Percentiles rank a stretch among this genome's conserved stretches.
Evolutionary conservation across 202 grass and related monocot genomes (phyloP).

Genomic region (Schoenoplectus triqueter): DNA sequence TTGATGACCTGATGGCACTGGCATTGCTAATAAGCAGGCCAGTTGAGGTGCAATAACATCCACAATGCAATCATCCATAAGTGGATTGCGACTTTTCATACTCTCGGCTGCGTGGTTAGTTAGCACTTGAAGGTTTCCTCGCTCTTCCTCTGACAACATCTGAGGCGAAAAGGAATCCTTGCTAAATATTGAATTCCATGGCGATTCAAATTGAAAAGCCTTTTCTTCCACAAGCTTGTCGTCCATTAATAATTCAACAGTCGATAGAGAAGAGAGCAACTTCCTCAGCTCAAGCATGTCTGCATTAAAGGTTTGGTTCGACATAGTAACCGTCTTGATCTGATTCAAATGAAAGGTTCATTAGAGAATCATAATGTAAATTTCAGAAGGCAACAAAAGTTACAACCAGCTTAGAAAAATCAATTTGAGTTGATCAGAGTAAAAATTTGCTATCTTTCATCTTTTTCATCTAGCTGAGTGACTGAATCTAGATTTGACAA

Average conservation of each 20-base stretch:
- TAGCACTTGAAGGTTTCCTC: not conserved
- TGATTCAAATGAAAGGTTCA: not conserved
- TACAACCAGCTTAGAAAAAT: not conserved
- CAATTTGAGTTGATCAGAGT: not conserved
- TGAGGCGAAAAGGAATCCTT: slow-evolving; percentile 8
- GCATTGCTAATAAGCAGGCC: slow-evolving; percentile 20
- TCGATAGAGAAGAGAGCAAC: not conserved
- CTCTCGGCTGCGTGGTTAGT: not conserved
- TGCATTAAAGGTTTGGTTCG: not conserved
- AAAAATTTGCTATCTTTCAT: not conserved
- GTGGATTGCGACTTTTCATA: slow-evolving; percentile 11
- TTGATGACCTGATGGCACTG: not conserved
- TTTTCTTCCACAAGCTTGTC: not conserved
- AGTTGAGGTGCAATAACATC: slow-evolving; percentile 28
- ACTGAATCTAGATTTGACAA: too few species aligned
- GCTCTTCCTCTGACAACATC: not conserved
- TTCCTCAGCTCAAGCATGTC: slow-evolving; percentile 10
- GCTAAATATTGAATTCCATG: slow-evolving; percentile 6
- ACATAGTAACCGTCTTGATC: not conserved
- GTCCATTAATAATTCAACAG: not conserved
- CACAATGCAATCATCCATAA: not conserved
- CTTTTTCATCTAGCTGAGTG: not conserved
- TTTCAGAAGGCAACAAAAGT: not conserved
- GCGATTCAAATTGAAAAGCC: not conserved
- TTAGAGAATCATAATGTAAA: slow-evolving; percentile 5